A percentile compares a stretch with the other conserved stretches of the same genome.
Evolutionary conservation across 139 green algal genomes (phyloP).

Genomic region (Closterium sp.): DNA sequence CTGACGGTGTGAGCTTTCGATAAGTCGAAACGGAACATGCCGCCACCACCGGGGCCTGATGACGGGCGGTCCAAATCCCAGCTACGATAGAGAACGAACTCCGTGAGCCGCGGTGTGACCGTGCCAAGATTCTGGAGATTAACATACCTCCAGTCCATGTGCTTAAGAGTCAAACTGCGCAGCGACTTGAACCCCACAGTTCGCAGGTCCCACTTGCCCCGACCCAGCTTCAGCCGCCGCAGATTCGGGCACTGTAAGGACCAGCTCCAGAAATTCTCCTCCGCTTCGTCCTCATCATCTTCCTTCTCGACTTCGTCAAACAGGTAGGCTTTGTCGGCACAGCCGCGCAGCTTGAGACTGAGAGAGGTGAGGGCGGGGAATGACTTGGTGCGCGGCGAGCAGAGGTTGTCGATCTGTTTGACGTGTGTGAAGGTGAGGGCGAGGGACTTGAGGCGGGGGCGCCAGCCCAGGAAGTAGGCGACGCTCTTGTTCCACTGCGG

Average conservation of each 20-base stretch:
- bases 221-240: neutral
- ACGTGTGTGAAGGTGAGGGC: no score
- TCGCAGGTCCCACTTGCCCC: neutral
- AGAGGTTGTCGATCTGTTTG: neutral
- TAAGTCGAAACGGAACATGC: neutral
- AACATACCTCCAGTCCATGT: neutral
- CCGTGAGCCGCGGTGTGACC: neutral
- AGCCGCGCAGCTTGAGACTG: neutral
- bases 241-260: neutral
- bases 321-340: neutral
- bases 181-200: neutral
- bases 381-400: no score
- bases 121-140: neutral
- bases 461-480: no score
- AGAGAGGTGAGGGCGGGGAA: neutral
- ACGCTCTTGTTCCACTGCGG: no score
- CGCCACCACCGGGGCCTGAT: no score
- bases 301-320: neutral
- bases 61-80: neutral
- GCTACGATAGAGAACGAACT: neutral
- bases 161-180: neutral
- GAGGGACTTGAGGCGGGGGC: no score
- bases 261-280: neutral
- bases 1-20: neutral
- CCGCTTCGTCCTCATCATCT: neutral